These are phyloP conservation scores for Gloeopeniophorella convolvens DNA, from an alignment of 768 basidiomycete species.

Conservation along the genomic window DNA sequence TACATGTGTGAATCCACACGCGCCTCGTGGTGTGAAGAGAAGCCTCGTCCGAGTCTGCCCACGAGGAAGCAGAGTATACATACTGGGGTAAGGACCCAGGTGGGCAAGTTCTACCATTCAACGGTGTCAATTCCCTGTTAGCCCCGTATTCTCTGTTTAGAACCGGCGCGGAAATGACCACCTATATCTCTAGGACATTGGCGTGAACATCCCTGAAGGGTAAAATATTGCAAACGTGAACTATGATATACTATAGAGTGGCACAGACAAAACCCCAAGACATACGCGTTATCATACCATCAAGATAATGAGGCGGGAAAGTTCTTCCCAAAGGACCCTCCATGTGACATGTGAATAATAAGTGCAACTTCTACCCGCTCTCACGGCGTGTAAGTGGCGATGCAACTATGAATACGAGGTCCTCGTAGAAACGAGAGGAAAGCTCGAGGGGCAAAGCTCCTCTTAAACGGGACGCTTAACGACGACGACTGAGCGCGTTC, in stretches of 20 bases:
- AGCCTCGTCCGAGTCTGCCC: too few relatives aligned
- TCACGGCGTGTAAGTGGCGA: neutral
- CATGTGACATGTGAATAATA: slow-evolving; percentile 1
- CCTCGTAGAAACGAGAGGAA: neutral
- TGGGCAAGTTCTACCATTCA: too few relatives aligned
- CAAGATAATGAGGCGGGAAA: neutral
- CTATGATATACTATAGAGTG: slow-evolving; percentile 2
- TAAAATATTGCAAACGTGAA: slow-evolving; percentile 1
- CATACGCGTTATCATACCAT: neutral
- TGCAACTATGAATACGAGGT: neutral
- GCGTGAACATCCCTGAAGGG: too few relatives aligned
- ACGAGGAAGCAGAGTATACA: too few relatives aligned
- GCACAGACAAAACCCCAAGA: slow-evolving; percentile 1
- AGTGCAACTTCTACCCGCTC: slow-evolving; percentile 11
- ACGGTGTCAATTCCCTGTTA: too few relatives aligned
- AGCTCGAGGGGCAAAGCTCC: neutral
- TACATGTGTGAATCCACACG: too few relatives aligned
- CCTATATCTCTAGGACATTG: too few relatives aligned
- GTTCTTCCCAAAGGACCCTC: neutral
- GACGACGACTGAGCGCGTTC: slow-evolving; percentile 38
- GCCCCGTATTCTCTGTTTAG: too few relatives aligned
- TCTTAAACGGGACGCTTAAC: slow-evolving; percentile 28
- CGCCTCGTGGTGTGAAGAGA: too few relatives aligned
- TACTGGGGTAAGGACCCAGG: too few relatives aligned
- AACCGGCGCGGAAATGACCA: too few relatives aligned